Evolutionary conservation across 176 grass and related monocot genomes (phyloP), one percentile per base, ranked within the genome.

Genomic region (Themeda triandra): DNA sequence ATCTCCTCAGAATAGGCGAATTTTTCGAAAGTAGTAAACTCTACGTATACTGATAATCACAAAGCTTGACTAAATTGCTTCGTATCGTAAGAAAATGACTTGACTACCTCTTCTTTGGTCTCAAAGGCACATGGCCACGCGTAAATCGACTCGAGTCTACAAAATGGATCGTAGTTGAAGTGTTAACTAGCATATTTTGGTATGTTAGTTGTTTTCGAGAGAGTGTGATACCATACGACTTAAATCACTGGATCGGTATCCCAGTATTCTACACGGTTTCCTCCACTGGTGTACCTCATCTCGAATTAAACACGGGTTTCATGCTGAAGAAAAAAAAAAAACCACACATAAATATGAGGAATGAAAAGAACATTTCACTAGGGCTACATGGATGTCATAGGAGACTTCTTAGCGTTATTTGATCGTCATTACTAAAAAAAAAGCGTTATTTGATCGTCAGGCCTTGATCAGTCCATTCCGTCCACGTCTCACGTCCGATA

Each of bases 231-330:
- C 15, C 2, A 42, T 62, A 66, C 17, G 5, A 10, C 24, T 6
- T 51, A 18, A 80, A 27, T 23, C 7, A 24, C 8, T 31, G 2
- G 4, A 31, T 62, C 6, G 7, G 23, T 49, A 24, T n/a, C n/a
- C n/a, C n/a, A n/a, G 40, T 19, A 66, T 27, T 73, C 58, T 21
- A 84, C 58, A 54, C 81, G 75, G 13, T 66, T 73, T 84, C 25
- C 5, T 54, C 63, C 18, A 1, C 39, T 32, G 17, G 31, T 77
- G 62, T 27, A 8, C 5, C 6, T 4, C 36, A 76, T 30, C 4
- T 32, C 45, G 12, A 10, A 23, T 31, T 19, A 29, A 81, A 59
- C 78, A 62, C 75, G 71, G 71, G 63, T 87, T 69, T 78, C 27
- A 35, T 33, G 18, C 9, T 40, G 63, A 32, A 33, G 48, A 42